Conservation (phyloP, 2,329 filamentous ascomycete genomes). For the Cercospora nicotianae region DNA sequence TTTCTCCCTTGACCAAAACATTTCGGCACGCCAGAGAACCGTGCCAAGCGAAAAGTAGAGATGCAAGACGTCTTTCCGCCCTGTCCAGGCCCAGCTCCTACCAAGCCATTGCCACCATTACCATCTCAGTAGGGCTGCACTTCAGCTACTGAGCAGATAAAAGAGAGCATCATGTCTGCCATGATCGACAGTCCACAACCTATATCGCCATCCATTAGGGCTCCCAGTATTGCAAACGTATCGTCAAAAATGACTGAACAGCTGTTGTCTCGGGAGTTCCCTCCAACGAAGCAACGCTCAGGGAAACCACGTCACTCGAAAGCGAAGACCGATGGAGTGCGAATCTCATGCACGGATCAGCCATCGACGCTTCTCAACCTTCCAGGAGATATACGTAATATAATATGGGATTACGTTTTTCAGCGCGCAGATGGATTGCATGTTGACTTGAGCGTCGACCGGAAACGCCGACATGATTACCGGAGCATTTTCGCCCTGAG, state of each 20-base stretch:
- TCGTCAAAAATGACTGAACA: background rate
- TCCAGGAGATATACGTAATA: constrained; percentile 23
- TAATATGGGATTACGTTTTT: constrained; percentile 25
- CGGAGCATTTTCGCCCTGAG: constrained; percentile 15
- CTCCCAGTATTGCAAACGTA: background rate
- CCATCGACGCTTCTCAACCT: constrained; percentile 15
- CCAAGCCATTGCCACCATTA: constrained; percentile 20
- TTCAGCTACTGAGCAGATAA: background rate
- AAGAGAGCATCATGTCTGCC: background rate
- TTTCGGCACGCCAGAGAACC: background rate
- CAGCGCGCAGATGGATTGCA: constrained; percentile 13
- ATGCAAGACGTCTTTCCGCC: constrained; percentile 22
- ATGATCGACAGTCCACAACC: background rate
- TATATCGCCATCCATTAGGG: background rate
- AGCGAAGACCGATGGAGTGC: background rate
- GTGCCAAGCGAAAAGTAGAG: constrained; percentile 10
- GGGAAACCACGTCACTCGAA: background rate
- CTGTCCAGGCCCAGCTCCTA: constrained; percentile 25
- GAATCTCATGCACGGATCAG: background rate
- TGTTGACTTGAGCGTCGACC: constrained; percentile 15
- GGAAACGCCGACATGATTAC: background rate
- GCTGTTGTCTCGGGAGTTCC: background rate
- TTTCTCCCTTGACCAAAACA: background rate
- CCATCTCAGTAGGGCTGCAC: constrained; percentile 12
- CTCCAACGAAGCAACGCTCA: background rate